Percentiles rank a stretch among this genome's conserved stretches.
These are phyloP conservation scores for Pseudogymnoascus sp. DNA, from an alignment of 2,329 filamentous ascomycete species.

Conservation along the genomic window DNA sequence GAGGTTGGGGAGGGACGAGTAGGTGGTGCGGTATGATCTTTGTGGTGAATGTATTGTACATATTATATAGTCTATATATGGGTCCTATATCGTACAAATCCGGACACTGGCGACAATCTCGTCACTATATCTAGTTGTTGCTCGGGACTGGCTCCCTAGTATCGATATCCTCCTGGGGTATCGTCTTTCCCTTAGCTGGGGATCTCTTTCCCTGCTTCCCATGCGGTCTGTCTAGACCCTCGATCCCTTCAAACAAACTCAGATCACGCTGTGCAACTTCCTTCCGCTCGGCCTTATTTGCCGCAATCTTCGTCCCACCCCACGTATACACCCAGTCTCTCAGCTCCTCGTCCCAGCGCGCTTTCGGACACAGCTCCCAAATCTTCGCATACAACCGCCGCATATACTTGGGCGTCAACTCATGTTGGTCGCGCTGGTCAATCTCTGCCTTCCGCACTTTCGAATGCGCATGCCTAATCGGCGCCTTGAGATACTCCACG, in stretches of 20 bases:
- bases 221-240: slow-evolving; percentile 14
- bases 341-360: slow-evolving; percentile 27
- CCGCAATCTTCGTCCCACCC: slow-evolving; percentile 31
- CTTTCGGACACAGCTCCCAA: slow-evolving; percentile 37
- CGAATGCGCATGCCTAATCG: slow-evolving; percentile 8
- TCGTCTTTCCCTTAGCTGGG: background rate
- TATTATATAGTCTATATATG: slow-evolving; percentile 3
- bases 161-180: background rate
- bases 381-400: slow-evolving; percentile 39
- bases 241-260: slow-evolving; percentile 42
- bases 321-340: slow-evolving; percentile 35
- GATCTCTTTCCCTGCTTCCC: background rate
- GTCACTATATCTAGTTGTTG: background rate
- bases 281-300: slow-evolving; percentile 26
- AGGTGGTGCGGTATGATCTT: slow-evolving; percentile 21
- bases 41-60: slow-evolving; percentile 21
- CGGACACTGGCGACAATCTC: background rate
- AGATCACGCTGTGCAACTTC: slow-evolving; percentile 26
- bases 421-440: slow-evolving; percentile 13
- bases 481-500: slow-evolving; percentile 11
- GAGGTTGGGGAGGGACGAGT: slow-evolving; percentile 39
- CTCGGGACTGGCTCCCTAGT: background rate
- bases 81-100: background rate
- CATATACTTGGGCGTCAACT: slow-evolving; percentile 35
- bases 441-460: background rate